Conservation (phyloP, 192 early-diverging fungal genomes). For the Podila epicladia region DNA sequence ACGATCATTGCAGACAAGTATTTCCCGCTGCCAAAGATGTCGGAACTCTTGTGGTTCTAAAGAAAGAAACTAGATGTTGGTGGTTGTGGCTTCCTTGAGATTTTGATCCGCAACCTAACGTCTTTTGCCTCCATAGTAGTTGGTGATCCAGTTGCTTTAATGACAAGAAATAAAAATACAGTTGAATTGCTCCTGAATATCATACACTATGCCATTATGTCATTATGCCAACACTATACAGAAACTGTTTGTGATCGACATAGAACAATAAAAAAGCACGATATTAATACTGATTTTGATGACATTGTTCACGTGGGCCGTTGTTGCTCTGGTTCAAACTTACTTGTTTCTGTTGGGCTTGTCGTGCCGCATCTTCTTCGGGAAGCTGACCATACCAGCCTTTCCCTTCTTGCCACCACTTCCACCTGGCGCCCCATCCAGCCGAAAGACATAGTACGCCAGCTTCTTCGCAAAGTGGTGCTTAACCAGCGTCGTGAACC, state of each 20-base stretch:
- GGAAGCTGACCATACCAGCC: constrained; percentile 28
- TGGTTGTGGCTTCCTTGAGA: too few species aligned
- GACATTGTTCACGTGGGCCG: not conserved
- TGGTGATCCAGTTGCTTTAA: too few species aligned
- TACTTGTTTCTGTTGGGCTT: constrained; percentile 56
- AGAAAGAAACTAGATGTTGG: not conserved
- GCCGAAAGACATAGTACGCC: constrained; percentile 80
- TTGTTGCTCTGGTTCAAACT: not conserved
- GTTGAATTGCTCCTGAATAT: not conserved
- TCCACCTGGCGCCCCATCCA: constrained; percentile 3
- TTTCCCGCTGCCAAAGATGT: constrained; percentile 97
- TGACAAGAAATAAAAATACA: not conserved
- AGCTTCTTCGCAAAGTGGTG: constrained; percentile 78
- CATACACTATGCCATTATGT: not conserved
- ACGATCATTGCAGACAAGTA: constrained; percentile 84
- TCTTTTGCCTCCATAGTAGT: too few species aligned
- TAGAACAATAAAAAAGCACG: not conserved
- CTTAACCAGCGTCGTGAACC: constrained; percentile 65
- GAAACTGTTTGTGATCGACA: not conserved
- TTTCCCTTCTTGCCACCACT: not conserved
- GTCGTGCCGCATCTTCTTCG: constrained; percentile 75
- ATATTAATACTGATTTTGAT: not conserved
- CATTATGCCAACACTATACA: not conserved
- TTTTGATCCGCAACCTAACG: too few species aligned
- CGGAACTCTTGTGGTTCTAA: constrained; percentile 76